Evolutionary conservation across 495 filamentous ascomycete genomes (phyloP).

Genomic region (Podospora pseudoanserina): DNA sequence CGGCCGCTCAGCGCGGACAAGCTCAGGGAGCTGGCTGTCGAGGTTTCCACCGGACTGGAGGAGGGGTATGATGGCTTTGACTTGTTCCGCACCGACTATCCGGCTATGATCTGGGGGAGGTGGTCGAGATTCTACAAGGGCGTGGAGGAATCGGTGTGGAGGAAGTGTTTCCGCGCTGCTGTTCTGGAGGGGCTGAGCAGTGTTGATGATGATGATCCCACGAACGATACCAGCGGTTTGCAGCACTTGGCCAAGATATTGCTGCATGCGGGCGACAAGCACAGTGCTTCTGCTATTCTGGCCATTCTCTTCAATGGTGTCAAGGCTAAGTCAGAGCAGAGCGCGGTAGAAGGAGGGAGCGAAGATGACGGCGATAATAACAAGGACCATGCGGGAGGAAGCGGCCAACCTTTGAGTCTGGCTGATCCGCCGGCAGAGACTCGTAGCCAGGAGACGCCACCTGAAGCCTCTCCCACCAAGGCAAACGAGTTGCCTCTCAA

Average conservation of each 20-base stretch:
- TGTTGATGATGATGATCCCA: conserved; percentile 16
- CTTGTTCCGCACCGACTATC: conserved; percentile 14
- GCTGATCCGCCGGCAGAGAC: neutral
- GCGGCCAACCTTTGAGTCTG: neutral
- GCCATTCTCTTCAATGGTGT: conserved; percentile 11
- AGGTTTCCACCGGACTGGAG: conserved; percentile 11
- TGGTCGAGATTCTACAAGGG: conserved; percentile 14
- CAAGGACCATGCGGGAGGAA: neutral
- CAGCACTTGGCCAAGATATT: conserved; percentile 8
- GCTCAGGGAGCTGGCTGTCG: conserved; percentile 14
- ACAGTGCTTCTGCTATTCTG: conserved; percentile 13
- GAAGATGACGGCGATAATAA: neutral
- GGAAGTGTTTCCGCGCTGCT: conserved; percentile 14
- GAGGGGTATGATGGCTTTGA: conserved; percentile 18
- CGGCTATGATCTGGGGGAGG: conserved; percentile 18
- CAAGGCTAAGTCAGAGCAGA: neutral
- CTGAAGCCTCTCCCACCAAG: neutral
- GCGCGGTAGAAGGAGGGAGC: neutral
- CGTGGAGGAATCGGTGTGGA: conserved; percentile 12
- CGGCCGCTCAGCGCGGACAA: conserved; percentile 7
- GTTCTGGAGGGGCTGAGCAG: conserved; percentile 13
- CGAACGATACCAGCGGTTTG: conserved; percentile 14
- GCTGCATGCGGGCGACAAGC: conserved; percentile 18
- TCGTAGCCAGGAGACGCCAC: too few species aligned
- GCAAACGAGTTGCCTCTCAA: neutral